Conservation (phyloP, 164 flowering plant species). For the Amborella trichopoda region DNA sequence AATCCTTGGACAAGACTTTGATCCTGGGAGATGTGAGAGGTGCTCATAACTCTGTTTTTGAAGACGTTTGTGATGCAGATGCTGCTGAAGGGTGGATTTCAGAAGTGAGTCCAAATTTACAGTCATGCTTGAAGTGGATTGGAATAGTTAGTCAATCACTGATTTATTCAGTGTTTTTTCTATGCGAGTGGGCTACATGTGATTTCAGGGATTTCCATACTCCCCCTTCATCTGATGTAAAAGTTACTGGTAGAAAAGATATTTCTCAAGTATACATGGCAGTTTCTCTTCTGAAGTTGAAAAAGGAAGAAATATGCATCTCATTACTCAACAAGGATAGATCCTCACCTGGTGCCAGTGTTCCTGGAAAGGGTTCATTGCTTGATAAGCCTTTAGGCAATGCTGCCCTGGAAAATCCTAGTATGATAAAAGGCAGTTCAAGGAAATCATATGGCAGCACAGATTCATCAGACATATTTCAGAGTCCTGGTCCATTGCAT, state of each 20-base stretch:
- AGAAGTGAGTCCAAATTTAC: slow-evolving; percentile 66
- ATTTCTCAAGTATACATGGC: slow-evolving; percentile 63
- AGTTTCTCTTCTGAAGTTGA: slow-evolving; percentile 52
- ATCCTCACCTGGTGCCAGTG: slow-evolving; percentile 6
- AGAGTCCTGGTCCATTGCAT: slow-evolving; percentile 84
- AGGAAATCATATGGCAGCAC: slow-evolving; percentile 16
- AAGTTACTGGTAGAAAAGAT: slow-evolving; percentile 72
- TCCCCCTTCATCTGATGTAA: slow-evolving; percentile 31
- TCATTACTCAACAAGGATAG: slow-evolving; percentile 14
- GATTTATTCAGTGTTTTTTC: slow-evolving; percentile 66
- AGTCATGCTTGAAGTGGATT: slow-evolving; percentile 71
- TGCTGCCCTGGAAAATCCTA: slow-evolving; percentile 14
- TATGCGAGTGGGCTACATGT: slow-evolving; percentile 98
- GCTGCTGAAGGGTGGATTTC: slow-evolving; percentile 63
- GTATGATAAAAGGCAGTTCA: slow-evolving; percentile 11
- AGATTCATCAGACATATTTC: slow-evolving; percentile 31
- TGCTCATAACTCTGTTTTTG: slow-evolving; percentile 61
- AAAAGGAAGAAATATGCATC: slow-evolving; percentile 29
- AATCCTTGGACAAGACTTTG: slow-evolving; percentile 72
- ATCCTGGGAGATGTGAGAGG: slow-evolving; percentile 54
- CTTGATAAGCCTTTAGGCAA: slow-evolving; percentile 18
- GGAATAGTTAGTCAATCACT: slow-evolving; percentile 38
- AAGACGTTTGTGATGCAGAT: slow-evolving; percentile 44
- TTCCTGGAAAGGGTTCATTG: slow-evolving; percentile 14
- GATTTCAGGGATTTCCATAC: slow-evolving; percentile 75